Conservation (phyloP, 139 green algal species). For the Astrephomene gubernaculifera region DNA sequence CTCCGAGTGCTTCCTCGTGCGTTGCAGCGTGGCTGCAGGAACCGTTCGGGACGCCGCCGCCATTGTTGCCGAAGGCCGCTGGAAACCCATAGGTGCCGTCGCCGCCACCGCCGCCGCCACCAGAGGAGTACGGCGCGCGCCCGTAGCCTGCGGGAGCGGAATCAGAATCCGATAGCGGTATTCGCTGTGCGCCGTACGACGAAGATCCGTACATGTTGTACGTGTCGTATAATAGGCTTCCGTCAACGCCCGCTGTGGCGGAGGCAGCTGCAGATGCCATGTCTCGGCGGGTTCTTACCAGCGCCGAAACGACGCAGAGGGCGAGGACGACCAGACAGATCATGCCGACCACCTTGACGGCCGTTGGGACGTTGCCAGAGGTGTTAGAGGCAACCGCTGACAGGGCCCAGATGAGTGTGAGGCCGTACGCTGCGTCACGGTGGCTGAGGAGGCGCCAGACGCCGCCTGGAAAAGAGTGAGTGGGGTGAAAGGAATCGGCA, state of each 20-base stretch:
- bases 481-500: too few species aligned
- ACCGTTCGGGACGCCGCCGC: too few species aligned
- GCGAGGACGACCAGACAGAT: constrained; percentile 16
- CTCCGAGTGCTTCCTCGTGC: too few species aligned
- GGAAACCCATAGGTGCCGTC: neutral
- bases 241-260: neutral
- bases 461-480: constrained; percentile 20
- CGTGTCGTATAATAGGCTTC: constrained; percentile 5
- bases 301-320: constrained; percentile 6
- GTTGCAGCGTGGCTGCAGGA: too few species aligned
- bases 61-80: too few species aligned
- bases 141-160: constrained; percentile 8
- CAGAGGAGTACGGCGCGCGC: neutral
- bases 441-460: constrained; percentile 28
- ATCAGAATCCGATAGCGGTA: neutral
- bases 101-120: neutral
- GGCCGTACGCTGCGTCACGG: constrained; percentile 62
- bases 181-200: constrained; percentile 15
- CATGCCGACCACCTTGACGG: constrained; percentile 27
- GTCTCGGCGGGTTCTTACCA: constrained; percentile 30
- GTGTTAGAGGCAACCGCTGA: constrained; percentile 5
- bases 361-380: constrained; percentile 10
- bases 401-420: constrained; percentile 62
- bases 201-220: constrained; percentile 3
- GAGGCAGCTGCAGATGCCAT: neutral